Conservation (phyloP, 208 protist species). For the Leishmania guyanensis region DNA sequence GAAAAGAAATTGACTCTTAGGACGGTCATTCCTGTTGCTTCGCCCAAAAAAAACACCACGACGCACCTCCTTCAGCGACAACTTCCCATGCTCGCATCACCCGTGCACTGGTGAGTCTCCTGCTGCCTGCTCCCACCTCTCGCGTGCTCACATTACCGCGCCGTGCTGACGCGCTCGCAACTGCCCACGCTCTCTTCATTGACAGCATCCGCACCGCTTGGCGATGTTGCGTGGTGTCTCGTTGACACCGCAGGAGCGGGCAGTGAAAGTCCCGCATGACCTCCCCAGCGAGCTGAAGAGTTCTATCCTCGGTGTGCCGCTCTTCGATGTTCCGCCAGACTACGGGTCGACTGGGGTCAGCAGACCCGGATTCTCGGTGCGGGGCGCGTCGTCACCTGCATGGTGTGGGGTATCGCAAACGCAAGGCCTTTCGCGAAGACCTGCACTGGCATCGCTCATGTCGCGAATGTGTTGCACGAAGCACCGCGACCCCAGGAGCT, state of each 20-base stretch:
- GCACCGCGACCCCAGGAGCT: constrained; percentile 10
- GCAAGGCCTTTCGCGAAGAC: too few relatives aligned
- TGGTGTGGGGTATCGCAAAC: background rate
- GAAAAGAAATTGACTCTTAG: background rate
- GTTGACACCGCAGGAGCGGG: constrained; percentile 33
- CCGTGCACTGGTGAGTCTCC: background rate
- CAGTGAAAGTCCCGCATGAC: constrained; percentile 23
- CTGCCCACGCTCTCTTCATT: background rate
- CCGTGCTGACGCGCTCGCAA: background rate
- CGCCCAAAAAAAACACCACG: background rate
- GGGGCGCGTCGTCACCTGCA: background rate
- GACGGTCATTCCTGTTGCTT: background rate
- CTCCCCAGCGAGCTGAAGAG: constrained; percentile 44
- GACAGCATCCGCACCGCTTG: background rate
- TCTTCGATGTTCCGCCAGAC: constrained; percentile 4
- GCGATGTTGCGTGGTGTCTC: constrained; percentile 52
- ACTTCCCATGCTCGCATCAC: background rate
- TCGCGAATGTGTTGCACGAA: constrained; percentile 9
- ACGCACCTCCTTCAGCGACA: background rate
- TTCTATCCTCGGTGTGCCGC: constrained; percentile 28
- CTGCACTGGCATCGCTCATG: constrained; percentile 2
- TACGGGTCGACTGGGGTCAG: constrained; percentile 21
- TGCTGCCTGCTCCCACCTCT: background rate
- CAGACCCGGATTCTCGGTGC: background rate
- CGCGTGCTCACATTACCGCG: background rate